Evolutionary conservation across 805 yeast species (phyloP).

Genomic region (Zygotorulaspora florentina): DNA sequence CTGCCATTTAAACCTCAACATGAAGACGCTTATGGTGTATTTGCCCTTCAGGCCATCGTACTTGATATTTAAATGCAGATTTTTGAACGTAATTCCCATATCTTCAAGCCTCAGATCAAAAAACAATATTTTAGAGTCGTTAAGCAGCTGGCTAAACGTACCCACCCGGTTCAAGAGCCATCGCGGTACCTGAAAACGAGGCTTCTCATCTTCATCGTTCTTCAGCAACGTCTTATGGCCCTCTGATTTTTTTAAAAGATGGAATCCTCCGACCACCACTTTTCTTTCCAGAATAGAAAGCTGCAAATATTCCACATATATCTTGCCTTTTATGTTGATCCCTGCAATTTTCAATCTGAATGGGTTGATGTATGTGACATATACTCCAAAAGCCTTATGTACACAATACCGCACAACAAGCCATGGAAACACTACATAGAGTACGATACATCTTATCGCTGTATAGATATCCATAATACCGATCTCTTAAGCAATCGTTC

Average conservation of each 20-base stretch:
- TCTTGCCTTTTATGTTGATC: slow-evolving; percentile 12
- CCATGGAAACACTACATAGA: slow-evolving; percentile 6
- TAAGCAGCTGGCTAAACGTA: not conserved
- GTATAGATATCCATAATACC: too few species aligned
- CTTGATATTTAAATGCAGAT: not conserved
- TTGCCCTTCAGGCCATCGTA: not conserved
- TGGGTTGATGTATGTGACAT: slow-evolving; percentile 22
- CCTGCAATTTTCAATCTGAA: slow-evolving; percentile 16
- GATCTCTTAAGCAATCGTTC: too few species aligned
- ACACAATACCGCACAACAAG: slow-evolving; percentile 6
- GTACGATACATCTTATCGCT: slow-evolving; percentile 1
- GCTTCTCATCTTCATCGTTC: not conserved
- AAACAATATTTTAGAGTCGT: not conserved
- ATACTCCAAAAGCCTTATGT: slow-evolving; percentile 11
- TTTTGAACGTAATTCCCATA: not conserved
- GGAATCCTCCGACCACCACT: slow-evolving; percentile 6
- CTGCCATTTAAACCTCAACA: slow-evolving; percentile 1
- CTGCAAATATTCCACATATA: slow-evolving; percentile 18
- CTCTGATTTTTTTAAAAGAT: not conserved
- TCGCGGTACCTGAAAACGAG: not conserved
- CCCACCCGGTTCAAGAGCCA: not conserved
- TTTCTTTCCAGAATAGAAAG: slow-evolving; percentile 19
- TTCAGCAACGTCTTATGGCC: not conserved
- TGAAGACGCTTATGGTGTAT: not conserved
- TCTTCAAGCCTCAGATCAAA: slow-evolving; percentile 2